Evolutionary conservation across 2,329 filamentous ascomycete species (phyloP), one percentile per base, ranked within the genome.

Genomic region (Pseudonectria buxi): DNA sequence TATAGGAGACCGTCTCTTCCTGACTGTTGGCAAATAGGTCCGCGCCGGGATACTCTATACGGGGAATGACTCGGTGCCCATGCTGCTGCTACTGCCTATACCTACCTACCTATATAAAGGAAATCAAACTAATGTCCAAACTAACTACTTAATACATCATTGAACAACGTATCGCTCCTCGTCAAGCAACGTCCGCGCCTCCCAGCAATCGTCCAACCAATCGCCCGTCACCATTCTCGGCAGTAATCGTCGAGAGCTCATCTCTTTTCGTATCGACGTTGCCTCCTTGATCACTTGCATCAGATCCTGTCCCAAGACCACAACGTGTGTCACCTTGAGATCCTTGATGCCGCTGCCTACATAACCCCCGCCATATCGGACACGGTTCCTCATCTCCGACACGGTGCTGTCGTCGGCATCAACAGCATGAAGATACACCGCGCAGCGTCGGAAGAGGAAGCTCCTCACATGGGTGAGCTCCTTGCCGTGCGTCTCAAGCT

Each of bases 1-100:
- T 63, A 81, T 95, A 38, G 90, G 90, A 1, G 90, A 96, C 64
- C 70, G 90, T 32, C 61, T 96, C 62, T 95, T 90, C 63, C 67
- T 94, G 64, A 94, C 89, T 0, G 74, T 90, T 58, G 89, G 88
- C 14, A 95, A 94, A 60, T 94, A 56, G 37, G 24, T n/a, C 10
- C 16, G 14, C 15, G n/a, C 32, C 24, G 11, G 22, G 7, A 35
- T 35, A 10, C 37, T 26, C 28, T 35, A 18, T 14, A 32, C 16
- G 18, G 33, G n/a, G n/a, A n/a, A n/a, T n/a, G n/a, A n/a, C n/a
- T n/a, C n/a, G n/a, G n/a, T n/a, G n/a, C n/a, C n/a, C 18, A 22
- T 22, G 18, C 5, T 22, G 9, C 18, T 22, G 5, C 5, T 22
- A 9, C 18, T 6, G 18, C 9, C 18, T 5, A 22, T 22, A 22